Conservation (phyloP, 129 eudicot species). For the Arctium minus region DNA sequence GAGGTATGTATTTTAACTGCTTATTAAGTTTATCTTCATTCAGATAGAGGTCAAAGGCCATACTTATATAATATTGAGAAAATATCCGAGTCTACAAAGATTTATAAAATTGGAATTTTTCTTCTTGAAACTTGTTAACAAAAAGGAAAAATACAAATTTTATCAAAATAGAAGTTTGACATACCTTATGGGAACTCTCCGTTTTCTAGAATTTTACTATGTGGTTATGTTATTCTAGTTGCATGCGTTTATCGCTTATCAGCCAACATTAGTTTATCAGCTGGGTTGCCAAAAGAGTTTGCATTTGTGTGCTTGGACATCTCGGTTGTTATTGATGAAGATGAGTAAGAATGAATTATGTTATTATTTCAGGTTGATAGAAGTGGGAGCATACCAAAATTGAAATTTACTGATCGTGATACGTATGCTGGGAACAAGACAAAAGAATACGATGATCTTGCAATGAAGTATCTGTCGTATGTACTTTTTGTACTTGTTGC, state of each 20-base stretch:
- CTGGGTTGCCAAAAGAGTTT: neutral
- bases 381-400: conserved; percentile 72
- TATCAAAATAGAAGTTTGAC: neutral
- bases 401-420: conserved; percentile 88
- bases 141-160: neutral
- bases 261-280: neutral
- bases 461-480: conserved; percentile 92
- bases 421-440: conserved; percentile 91
- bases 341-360: neutral
- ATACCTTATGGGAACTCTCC: neutral
- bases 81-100: neutral
- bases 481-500: conserved; percentile 80
- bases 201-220: neutral
- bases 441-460: conserved; percentile 97
- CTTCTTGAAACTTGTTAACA: neutral
- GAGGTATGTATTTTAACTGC: conserved; percentile 45
- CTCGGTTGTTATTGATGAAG: neutral
- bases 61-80: neutral
- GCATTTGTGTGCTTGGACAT: neutral
- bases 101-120: neutral
- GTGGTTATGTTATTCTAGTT: neutral
- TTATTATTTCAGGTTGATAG: conserved; percentile 60
- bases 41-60: neutral
- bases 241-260: neutral
- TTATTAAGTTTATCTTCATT: neutral